These are phyloP conservation scores for Ophiostoma australiae DNA, from an alignment of 2,329 filamentous ascomycete genomes.

Conservation along the genomic window DNA sequence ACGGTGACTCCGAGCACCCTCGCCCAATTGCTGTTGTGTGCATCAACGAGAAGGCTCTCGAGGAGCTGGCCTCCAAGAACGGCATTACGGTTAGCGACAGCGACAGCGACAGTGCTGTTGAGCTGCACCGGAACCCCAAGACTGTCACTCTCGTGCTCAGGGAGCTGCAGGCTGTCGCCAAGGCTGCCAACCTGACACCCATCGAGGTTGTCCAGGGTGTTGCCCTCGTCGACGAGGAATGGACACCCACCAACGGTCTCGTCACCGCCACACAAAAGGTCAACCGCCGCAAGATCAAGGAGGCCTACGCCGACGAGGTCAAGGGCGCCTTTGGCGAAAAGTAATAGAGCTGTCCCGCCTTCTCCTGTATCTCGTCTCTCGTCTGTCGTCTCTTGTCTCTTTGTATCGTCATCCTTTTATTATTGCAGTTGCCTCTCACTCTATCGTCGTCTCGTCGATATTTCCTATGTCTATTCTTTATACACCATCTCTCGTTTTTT, in stretches of 20 bases:
- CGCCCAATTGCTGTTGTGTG: constrained; percentile 79
- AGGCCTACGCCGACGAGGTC: constrained; percentile 50
- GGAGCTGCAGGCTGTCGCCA: constrained; percentile 62
- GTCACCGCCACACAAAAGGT: constrained; percentile 60
- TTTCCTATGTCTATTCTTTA: neutral
- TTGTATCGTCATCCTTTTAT: neutral
- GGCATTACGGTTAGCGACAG: constrained; percentile 44
- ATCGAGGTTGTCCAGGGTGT: constrained; percentile 74
- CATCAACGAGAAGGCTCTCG: constrained; percentile 59
- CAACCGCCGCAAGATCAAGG: constrained; percentile 49
- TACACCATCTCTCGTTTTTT: neutral
- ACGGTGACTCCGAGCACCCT: constrained; percentile 68
- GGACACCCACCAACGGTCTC: constrained; percentile 70
- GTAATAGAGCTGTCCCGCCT: neutral
- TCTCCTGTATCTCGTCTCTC: neutral
- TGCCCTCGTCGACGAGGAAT: constrained; percentile 77
- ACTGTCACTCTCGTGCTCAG: constrained; percentile 58
- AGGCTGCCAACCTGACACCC: constrained; percentile 59
- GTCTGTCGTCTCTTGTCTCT: neutral
- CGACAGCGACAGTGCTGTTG: constrained; percentile 33
- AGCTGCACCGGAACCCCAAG: constrained; percentile 61
- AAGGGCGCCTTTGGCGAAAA: constrained; percentile 36
- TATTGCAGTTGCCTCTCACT: neutral
- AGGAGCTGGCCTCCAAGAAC: constrained; percentile 53
- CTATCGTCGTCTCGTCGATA: neutral